These are phyloP conservation scores for Xylogone sp. DNA, from an alignment of 2,329 filamentous ascomycete species.

Conservation along the genomic window DNA sequence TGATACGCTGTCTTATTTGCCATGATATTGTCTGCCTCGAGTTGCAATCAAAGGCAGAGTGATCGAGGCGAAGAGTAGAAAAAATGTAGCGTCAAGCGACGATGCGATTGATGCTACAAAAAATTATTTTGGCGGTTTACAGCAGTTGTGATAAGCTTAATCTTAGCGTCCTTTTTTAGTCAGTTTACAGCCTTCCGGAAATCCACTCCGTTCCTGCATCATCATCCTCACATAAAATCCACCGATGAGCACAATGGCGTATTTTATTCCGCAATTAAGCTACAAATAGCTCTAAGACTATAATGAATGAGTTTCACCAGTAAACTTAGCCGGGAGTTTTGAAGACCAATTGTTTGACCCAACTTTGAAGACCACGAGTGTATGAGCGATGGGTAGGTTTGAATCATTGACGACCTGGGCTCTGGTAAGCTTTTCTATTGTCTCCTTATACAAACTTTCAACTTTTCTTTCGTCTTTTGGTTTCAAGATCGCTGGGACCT, in stretches of 20 bases:
- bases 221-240: background rate
- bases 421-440: conserved; percentile 14
- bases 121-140: conserved; percentile 14
- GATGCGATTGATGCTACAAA: conserved; percentile 2
- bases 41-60: background rate
- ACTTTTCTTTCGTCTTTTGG: background rate
- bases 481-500: background rate
- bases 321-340: too few species aligned
- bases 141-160: conserved; percentile 15
- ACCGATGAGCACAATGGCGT: too few species aligned
- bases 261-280: too few species aligned
- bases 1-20: conserved; percentile 63
- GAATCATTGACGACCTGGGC: conserved; percentile 22
- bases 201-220: background rate
- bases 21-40: conserved; percentile 35
- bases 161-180: conserved; percentile 12
- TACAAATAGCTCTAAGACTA: too few species aligned
- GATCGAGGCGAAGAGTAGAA: background rate
- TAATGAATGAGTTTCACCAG: too few species aligned
- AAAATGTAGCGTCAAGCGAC: background rate
- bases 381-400: conserved; percentile 15
- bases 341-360: background rate
- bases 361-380: background rate
- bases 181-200: background rate
- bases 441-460: background rate